Conservation (phyloP, 2,329 filamentous ascomycete species). For the Curvularia spicifera region DNA sequence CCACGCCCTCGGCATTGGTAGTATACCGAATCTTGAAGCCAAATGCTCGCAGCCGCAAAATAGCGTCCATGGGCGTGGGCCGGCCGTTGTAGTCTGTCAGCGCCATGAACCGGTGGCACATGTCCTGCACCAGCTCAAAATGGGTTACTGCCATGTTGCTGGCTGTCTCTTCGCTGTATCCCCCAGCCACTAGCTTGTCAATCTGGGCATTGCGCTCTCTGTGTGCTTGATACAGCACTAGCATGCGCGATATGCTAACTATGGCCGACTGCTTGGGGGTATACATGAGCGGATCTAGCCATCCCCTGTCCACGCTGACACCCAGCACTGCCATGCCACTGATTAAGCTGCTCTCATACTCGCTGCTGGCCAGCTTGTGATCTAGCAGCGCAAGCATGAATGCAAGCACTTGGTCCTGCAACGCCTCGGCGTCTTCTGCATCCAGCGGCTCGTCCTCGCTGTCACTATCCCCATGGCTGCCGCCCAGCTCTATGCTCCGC, state of each 20-base stretch:
- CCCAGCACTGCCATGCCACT: no score
- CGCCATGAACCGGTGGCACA: no score
- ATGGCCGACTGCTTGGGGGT: slow-evolving; percentile 11
- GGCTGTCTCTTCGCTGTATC: not conserved
- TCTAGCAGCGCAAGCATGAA: no score
- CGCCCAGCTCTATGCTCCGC: not conserved
- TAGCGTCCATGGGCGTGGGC: no score
- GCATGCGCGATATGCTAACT: slow-evolving; percentile 11
- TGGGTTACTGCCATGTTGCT: not conserved
- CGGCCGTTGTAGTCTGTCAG: no score
- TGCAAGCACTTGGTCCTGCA: no score
- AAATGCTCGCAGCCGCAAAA: no score
- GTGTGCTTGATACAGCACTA: slow-evolving; percentile 8
- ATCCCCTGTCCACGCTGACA: not conserved
- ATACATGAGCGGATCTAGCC: slow-evolving; percentile 13
- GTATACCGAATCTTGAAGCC: no score
- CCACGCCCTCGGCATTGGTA: no score
- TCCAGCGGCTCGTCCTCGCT: slow-evolving; percentile 1
- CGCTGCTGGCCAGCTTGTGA: no score
- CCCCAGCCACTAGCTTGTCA: slow-evolving; percentile 1
- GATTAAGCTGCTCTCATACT: no score
- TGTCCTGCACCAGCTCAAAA: no score
- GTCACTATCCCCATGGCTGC: not conserved
- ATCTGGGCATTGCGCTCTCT: not conserved
- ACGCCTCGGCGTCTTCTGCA: not conserved